These are phyloP conservation scores for Yamadazyma triangularis DNA, from an alignment of 1,139 yeast genomes.

Conservation along the genomic window DNA sequence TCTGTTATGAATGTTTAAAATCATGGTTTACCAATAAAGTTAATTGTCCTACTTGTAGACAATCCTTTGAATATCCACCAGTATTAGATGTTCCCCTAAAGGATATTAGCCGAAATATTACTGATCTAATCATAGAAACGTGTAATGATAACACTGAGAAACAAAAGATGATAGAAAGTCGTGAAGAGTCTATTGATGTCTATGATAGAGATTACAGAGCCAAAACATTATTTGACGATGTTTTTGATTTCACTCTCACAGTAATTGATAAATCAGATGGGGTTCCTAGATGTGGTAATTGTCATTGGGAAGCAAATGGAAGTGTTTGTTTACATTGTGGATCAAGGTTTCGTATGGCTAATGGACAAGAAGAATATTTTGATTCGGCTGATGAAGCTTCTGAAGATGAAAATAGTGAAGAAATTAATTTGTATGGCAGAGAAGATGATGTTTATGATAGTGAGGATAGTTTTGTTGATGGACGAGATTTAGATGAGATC, in stretches of 20 bases:
- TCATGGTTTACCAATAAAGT: slow-evolving; percentile 47
- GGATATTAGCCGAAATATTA: slow-evolving; percentile 26
- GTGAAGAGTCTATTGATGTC: slow-evolving; percentile 19
- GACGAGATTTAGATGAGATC: slow-evolving; percentile 12
- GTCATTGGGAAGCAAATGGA: slow-evolving; percentile 79
- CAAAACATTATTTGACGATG: slow-evolving; percentile 41
- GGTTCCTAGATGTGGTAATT: slow-evolving; percentile 71
- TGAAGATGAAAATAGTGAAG: slow-evolving; percentile 21
- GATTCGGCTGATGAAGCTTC: slow-evolving; percentile 21
- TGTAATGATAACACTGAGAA: slow-evolving; percentile 17
- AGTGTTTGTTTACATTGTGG: slow-evolving; percentile 54
- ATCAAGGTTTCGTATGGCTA: slow-evolving; percentile 26
- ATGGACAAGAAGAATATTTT: slow-evolving; percentile 8
- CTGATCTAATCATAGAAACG: slow-evolving; percentile 27
- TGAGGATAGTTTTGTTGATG: slow-evolving; percentile 27
- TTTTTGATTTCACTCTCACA: slow-evolving; percentile 49
- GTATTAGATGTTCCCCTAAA: slow-evolving; percentile 40
- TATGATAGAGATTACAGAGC: slow-evolving; percentile 36
- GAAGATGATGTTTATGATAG: slow-evolving; percentile 21
- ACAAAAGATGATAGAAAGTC: slow-evolving; percentile 17
- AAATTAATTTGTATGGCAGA: slow-evolving; percentile 12
- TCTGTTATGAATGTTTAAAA: slow-evolving; percentile 45
- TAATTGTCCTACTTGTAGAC: slow-evolving; percentile 56
- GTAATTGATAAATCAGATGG: slow-evolving; percentile 66
- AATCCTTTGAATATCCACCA: slow-evolving; percentile 39